Conservation (phyloP, 208 protist genomes). For the Wallacemonas sp. region DNA sequence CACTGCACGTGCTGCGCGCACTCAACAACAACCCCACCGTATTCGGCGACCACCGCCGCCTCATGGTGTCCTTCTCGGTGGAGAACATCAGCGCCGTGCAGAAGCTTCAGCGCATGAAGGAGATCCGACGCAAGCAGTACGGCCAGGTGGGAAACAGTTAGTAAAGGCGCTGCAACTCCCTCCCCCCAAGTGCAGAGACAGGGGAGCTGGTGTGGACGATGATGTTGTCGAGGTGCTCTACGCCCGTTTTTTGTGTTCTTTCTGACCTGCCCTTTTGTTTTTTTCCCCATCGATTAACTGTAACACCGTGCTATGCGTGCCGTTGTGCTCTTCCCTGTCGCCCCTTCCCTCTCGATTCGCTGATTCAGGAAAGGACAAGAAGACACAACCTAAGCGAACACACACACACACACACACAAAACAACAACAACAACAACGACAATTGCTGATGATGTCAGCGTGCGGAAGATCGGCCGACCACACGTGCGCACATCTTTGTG, state of each 20-base stretch:
- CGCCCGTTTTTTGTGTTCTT: slow-evolving; percentile 3
- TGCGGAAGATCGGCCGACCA: too few species aligned
- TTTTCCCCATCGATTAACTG: slow-evolving; percentile 3
- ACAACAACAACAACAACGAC: too few species aligned
- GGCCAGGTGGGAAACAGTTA: neutral
- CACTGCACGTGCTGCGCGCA: slow-evolving; percentile 76
- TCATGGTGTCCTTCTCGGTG: slow-evolving; percentile 92
- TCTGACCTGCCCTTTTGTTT: slow-evolving; percentile 10
- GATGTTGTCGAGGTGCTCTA: too few species aligned
- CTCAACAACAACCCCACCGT: slow-evolving; percentile 94
- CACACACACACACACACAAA: neutral
- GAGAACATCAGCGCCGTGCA: slow-evolving; percentile 89
- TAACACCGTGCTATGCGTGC: neutral
- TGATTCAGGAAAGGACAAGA: neutral
- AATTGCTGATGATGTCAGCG: too few species aligned
- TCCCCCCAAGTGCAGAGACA: too few species aligned
- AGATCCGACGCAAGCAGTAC: slow-evolving; percentile 25
- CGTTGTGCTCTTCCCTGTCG: neutral
- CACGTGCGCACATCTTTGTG: too few species aligned
- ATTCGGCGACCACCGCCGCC: slow-evolving; percentile 76
- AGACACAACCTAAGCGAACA: neutral
- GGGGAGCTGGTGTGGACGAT: too few species aligned
- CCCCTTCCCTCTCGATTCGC: neutral
- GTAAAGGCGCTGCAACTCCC: too few species aligned
- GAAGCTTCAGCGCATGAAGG: slow-evolving; percentile 86